A percentile compares a stretch with the other conserved stretches of the same genome.
These are phyloP conservation scores for Fraxinus platypoda DNA, from an alignment of 305 asterid species.

Conservation along the genomic window DNA sequence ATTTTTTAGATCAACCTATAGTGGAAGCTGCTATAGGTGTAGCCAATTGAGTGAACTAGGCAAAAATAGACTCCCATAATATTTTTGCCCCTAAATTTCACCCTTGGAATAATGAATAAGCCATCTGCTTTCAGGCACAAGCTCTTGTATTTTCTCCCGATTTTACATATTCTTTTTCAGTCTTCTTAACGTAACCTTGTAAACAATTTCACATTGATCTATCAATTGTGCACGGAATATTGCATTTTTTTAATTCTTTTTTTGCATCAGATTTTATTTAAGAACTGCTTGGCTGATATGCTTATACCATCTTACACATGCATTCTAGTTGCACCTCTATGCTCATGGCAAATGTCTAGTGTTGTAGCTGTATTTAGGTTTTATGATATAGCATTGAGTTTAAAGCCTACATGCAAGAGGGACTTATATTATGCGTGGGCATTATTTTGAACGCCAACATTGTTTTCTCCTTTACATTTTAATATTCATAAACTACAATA, in stretches of 20 bases:
- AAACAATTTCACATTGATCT: not conserved
- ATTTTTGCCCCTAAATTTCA: not conserved
- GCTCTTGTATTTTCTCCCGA: not conserved
- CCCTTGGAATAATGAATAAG: not conserved
- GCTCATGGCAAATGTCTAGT: not conserved
- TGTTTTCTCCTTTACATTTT: not conserved
- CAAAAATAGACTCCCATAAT: not conserved
- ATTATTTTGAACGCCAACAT: not conserved
- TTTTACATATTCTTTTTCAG: not conserved
- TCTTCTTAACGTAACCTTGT: not conserved
- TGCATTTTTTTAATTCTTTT: not conserved
- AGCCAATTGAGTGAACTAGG: not conserved
- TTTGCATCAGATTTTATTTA: not conserved
- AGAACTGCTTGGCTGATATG: not conserved
- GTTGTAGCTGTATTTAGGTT: not conserved
- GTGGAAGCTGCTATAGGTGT: not conserved
- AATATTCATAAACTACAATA: not conserved
- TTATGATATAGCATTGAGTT: not conserved
- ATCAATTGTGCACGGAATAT: not conserved
- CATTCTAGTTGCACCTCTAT: not conserved
- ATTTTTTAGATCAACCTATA: not conserved
- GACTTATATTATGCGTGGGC: not conserved
- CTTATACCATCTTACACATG: not conserved
- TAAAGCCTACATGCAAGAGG: not conserved
- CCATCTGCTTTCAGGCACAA: not conserved